A percentile compares a stretch with the other conserved stretches of the same genome.
These are phyloP conservation scores for Handroanthus guayacan DNA, from an alignment of 257 asterid species.

Conservation along the genomic window DNA sequence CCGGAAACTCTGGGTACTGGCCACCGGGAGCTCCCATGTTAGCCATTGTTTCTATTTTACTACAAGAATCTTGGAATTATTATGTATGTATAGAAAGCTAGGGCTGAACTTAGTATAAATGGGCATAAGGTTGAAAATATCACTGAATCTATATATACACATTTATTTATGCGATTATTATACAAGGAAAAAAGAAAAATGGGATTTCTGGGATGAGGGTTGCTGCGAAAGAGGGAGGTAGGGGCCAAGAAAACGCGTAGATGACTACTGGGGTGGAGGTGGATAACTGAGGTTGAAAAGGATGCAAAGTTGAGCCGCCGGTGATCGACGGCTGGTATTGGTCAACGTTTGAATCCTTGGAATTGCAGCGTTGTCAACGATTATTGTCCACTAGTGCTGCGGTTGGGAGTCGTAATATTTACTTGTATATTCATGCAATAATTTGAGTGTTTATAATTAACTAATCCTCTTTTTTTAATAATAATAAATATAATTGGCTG, in stretches of 20 bases:
- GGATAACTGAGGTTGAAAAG: conserved; percentile 7
- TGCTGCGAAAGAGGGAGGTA: conserved; percentile 34
- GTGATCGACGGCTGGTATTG: conserved; percentile 41
- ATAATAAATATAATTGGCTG: too few species aligned
- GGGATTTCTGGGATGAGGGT: conserved; percentile 6
- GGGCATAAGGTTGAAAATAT: not conserved
- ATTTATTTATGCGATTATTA: too few species aligned
- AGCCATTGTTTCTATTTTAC: conserved; percentile 39
- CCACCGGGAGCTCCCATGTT: conserved; percentile 57
- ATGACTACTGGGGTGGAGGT: not conserved
- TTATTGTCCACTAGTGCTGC: conserved; percentile 14
- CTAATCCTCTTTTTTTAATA: not conserved
- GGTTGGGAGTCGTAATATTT: not conserved
- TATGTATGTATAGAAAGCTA: not conserved
- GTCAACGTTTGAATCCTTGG: conserved; percentile 36
- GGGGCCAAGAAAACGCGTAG: conserved; percentile 45
- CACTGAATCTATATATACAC: not conserved
- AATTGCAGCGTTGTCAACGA: conserved; percentile 15
- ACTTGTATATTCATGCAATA: not conserved
- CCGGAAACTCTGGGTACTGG: conserved; percentile 79
- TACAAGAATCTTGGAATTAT: not conserved
- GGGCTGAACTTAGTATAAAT: not conserved
- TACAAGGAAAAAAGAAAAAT: not conserved
- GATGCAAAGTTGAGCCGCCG: conserved; percentile 40
- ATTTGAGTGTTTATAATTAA: not conserved